phyloP scores from a whole-genome alignment of 441 rosid genomes.

The Corymbia calophylla region DNA sequence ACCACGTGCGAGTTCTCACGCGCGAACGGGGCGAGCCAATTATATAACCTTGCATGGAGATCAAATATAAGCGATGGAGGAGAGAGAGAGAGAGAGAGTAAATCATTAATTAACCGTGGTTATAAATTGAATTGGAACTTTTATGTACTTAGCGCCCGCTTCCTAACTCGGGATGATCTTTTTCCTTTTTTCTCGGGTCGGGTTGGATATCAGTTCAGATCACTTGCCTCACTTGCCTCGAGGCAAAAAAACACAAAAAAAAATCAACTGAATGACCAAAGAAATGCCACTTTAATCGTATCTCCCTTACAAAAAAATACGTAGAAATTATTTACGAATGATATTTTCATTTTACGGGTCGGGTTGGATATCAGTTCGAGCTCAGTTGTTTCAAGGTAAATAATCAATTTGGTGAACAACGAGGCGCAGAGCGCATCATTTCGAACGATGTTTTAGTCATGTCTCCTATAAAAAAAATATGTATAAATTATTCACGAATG shows the following conservation, averaged over 20 bases:
- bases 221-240: no score
- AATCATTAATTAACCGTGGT: neutral
- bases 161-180: neutral
- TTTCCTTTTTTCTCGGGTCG: neutral
- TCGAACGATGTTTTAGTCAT: accelerated
- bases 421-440: accelerated
- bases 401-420: accelerated
- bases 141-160: neutral
- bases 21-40: neutral
- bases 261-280: no score
- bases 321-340: no score
- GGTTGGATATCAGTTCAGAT: neutral
- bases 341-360: neutral
- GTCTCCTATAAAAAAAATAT: neutral
- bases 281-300: no score
- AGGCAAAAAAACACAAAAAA: no score
- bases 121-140: neutral
- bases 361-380: neutral
- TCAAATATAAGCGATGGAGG: neutral
- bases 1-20: neutral
- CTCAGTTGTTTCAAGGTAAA: no score
- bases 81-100: neutral
- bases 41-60: neutral
- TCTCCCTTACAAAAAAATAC: no score
- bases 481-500: accelerated